A percentile compares a stretch with the other conserved stretches of the same genome.
Evolutionary conservation across 352 stramenopile genomes (phyloP).

Genomic region (Phytophthora citrophthora): DNA sequence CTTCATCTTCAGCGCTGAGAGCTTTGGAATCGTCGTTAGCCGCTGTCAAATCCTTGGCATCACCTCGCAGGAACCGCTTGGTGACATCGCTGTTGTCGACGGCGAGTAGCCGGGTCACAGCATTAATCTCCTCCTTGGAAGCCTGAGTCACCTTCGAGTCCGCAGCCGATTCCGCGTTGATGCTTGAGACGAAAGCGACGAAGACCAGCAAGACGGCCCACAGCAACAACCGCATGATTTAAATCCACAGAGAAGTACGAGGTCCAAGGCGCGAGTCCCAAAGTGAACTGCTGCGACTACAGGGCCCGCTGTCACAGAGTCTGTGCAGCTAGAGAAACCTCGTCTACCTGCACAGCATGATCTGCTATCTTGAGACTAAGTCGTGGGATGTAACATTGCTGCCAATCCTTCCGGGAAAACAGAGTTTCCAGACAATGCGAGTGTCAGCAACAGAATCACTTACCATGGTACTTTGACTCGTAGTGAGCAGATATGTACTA

Average conservation of each 20-base stretch:
- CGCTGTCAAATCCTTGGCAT: constrained; percentile 11
- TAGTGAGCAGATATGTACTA: background rate
- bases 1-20: constrained; percentile 5
- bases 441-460: background rate
- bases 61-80: constrained; percentile 18
- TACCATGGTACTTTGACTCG: background rate
- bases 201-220: constrained; percentile 16
- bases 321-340: constrained; percentile 14
- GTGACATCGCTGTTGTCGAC: constrained; percentile 2
- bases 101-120: constrained; percentile 11
- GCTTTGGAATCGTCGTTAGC: background rate
- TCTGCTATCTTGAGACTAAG: constrained; percentile 6
- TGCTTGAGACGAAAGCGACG: constrained; percentile 6
- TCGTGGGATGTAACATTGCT: constrained; percentile 10
- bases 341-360: constrained; percentile 21
- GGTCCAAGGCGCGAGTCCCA: background rate
- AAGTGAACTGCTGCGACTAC: constrained; percentile 11
- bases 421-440: background rate
- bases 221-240: constrained; percentile 17
- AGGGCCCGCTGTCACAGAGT: too few species aligned
- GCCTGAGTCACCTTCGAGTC: background rate
- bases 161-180: background rate
- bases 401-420: constrained; percentile 5
- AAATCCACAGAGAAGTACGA: background rate
- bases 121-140: constrained; percentile 8